phyloP scores from a whole-genome alignment of 495 filamentous ascomycete species.

The Pyrenula massariospora region DNA sequence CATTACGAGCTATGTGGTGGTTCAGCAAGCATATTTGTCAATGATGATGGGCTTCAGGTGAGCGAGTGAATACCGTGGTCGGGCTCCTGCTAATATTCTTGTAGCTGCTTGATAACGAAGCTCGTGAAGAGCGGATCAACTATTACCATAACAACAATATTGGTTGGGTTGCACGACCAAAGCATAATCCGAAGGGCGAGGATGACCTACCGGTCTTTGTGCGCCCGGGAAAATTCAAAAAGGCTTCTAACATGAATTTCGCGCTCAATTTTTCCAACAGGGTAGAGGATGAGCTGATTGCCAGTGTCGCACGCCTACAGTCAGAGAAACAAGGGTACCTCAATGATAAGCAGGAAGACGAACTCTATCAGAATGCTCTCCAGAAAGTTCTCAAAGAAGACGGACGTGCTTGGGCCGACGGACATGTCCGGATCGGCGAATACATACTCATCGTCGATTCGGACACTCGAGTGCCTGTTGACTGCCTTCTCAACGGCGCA shows the following conservation, averaged over 20 bases:
- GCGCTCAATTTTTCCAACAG: slow-evolving; percentile 44
- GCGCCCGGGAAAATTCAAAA: slow-evolving; percentile 59
- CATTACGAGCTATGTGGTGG: slow-evolving; percentile 50
- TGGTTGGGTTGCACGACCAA: not conserved
- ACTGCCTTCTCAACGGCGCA: slow-evolving; percentile 34
- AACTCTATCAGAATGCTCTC: slow-evolving; percentile 36
- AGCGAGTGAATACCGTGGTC: no score
- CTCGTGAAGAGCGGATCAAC: not conserved
- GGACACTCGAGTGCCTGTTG: slow-evolving; percentile 56
- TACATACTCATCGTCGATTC: slow-evolving; percentile 67
- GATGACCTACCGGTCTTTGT: slow-evolving; percentile 28
- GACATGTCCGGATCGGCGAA: slow-evolving; percentile 68
- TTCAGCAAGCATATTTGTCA: slow-evolving; percentile 36
- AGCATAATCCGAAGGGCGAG: not conserved
- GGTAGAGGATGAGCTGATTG: slow-evolving; percentile 43
- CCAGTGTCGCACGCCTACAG: slow-evolving; percentile 17
- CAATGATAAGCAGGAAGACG: slow-evolving; percentile 34
- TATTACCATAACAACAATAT: not conserved
- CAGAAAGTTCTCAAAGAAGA: slow-evolving; percentile 41
- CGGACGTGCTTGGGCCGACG: slow-evolving; percentile 63
- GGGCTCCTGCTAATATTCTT: not conserved
- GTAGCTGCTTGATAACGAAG: not conserved
- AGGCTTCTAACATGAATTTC: slow-evolving; percentile 66
- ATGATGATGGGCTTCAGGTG: slow-evolving; percentile 36
- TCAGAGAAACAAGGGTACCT: slow-evolving; percentile 26